These are phyloP conservation scores for Citrus reticulata DNA, from an alignment of 345 rosid genomes.

Conservation along the genomic window DNA sequence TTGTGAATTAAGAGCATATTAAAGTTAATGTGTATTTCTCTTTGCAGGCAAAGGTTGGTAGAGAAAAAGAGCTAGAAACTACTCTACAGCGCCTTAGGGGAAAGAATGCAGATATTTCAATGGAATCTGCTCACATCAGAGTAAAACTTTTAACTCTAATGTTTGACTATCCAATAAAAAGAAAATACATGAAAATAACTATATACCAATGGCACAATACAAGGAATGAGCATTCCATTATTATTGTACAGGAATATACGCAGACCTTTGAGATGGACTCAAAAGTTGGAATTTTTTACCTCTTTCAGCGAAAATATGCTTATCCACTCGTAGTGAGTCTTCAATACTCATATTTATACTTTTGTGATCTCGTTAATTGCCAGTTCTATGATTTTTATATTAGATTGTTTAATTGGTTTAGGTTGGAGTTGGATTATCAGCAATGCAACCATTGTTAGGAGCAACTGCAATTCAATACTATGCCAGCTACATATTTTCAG, in stretches of 20 bases:
- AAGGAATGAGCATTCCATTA: background rate
- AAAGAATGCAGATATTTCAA: constrained; percentile 40
- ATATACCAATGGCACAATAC: background rate
- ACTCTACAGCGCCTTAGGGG: constrained; percentile 49
- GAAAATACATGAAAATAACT: background rate
- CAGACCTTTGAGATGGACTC: constrained; percentile 29
- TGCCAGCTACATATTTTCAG: constrained; percentile 40
- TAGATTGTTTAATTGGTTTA: constrained; percentile 7
- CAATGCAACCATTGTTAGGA: constrained; percentile 59
- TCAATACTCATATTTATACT: too few species aligned
- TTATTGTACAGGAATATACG: constrained; percentile 34
- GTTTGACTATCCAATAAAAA: background rate
- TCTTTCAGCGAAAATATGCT: constrained; percentile 54
- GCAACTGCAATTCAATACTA: constrained; percentile 35
- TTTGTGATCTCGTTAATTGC: background rate
- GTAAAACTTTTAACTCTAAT: constrained; percentile 5
- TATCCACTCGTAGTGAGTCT: constrained; percentile 45
- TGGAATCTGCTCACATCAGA: constrained; percentile 29
- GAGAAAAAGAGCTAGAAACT: constrained; percentile 38
- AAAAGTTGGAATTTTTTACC: constrained; percentile 31
- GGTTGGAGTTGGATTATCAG: constrained; percentile 59
- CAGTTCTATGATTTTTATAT: background rate
- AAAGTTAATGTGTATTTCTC: background rate
- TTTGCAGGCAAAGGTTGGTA: constrained; percentile 44
- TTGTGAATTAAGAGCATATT: background rate